Conservation (phyloP, 1,284 basidiomycete genomes). For the Termitomyces sp. region DNA sequence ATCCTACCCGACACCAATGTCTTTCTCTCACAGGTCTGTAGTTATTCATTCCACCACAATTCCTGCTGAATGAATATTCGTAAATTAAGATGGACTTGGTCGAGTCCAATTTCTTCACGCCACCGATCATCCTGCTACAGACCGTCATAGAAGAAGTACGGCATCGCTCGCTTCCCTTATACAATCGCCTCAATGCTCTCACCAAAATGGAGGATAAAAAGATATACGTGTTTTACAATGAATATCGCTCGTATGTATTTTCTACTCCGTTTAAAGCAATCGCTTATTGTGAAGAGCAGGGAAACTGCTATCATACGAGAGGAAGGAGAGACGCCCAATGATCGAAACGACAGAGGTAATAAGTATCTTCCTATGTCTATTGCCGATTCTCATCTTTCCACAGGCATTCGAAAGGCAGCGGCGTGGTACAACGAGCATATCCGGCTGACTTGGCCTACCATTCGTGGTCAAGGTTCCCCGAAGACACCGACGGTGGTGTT, state of each 20-base stretch:
- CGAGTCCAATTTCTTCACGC: conserved; percentile 67
- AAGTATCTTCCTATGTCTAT: background rate
- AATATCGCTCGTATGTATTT: conserved; percentile 70
- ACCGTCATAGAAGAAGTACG: conserved; percentile 96
- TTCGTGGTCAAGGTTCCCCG: conserved; percentile 42
- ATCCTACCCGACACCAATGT: conserved; percentile 95
- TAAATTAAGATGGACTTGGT: conserved; percentile 82
- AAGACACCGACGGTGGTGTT: conserved; percentile 66
- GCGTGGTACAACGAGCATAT: conserved; percentile 84
- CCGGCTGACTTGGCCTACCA: conserved; percentile 43
- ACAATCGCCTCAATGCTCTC: conserved; percentile 84
- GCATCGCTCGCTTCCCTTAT: conserved; percentile 89
- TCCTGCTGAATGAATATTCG: background rate
- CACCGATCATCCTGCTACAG: conserved; percentile 87
- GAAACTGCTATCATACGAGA: conserved; percentile 75
- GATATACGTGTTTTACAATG: conserved; percentile 90
- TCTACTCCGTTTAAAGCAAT: conserved; percentile 17
- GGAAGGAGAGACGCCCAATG: conserved; percentile 80
- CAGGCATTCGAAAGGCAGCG: conserved; percentile 81
- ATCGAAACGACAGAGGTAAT: conserved; percentile 86
- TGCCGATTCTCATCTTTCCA: background rate
- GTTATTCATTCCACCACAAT: conserved; percentile 4
- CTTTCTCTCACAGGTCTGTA: conserved; percentile 80
- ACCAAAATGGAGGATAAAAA: conserved; percentile 76
- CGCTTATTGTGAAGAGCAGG: conserved; percentile 34